Base-by-base conservation (phyloP, 2,329 filamentous ascomycete species). In the Botryotinia narcissicola region DNA sequence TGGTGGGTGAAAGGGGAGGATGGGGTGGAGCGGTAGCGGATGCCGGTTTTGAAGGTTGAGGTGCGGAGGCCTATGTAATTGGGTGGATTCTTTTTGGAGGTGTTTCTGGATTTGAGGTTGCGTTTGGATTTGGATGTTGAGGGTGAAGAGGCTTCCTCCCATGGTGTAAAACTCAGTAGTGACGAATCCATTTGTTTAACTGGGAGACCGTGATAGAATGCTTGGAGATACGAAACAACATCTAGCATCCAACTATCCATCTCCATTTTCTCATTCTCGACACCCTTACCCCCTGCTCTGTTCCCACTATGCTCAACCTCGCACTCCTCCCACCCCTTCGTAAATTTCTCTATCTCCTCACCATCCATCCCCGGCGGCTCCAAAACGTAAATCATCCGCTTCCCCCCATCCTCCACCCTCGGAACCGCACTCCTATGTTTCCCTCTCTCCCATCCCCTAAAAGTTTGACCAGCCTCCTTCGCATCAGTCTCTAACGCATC, bases 131-230 rank as follows among this genome's bases (percentile, higher is more conserved):
- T 29, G 0, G 66, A 51, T 14, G 10, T n/a, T 54, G 48, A 54
- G 48, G 25, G 0, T 16, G 12, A 10, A n/a, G 48, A 22, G 14
- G 66, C 59, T 32, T 74, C 71, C 29, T 75, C 64, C 48, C 75
- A 73, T 14, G 69, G 60, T 16, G 73, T 74, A 44, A 79, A 79
- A 20, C 61, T 35, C 4, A 78, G 51, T 5, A 67, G 71, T 22
- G 72, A 54, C 2, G 68, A n/a, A 48, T 74, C 57, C 25, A 79
- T 60, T 40, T 75, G 59, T 70, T 78, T 79, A 25, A 79, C 77
- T 4, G 75, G 75, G 37, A 80, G 59, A 2, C 75, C 76, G 54
- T 77, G 72, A 72, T 80, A 80, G 51, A 79, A 80, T 1, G 76
- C 79, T 64, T 74, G 60, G 2, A 80, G 63, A 70, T 80, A 80